Base-by-base conservation (phyloP, 108 stramenopile genomes). In the Skeletonema marinoi region DNA sequence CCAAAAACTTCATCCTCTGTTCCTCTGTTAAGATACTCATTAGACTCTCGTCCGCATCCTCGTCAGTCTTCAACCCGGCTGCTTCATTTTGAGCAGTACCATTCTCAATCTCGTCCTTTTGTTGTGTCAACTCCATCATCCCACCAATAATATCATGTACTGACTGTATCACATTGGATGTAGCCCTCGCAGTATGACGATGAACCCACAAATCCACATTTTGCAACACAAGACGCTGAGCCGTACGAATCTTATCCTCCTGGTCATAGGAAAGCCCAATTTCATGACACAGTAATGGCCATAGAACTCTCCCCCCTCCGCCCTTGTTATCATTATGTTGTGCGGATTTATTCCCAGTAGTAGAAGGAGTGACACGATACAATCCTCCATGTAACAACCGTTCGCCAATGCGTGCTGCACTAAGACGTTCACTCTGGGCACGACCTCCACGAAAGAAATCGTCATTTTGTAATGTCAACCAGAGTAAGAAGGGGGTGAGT, bases 221-320 rank as follows among this genome's bases (percentile, higher is more conserved):
- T 31, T 83, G 80, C 60, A 95, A 54, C 14, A 88, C 70, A 10
- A 77, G 71, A 56, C 89, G 71, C 68, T 97, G 95, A 56, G 83
- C 84, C 3, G 42, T 70, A 32, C 95, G 89, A 9, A 96, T 81
- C 63, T 86, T 85, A 70, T 96, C 98, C 72, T 98, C 97, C 70
- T 97, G 97, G 35, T 96, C 97, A 63, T 95, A 95, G 9, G 91
- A 92, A 8, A 98, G 74, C 30, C 89, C 86, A 66, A 97, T 84
- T 86, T 98, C 98, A 44, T 94, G 84, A 74, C 97, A 97, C 8
- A 98, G 63, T 30, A 96, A 74, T 8, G 96, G 94, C 98, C 98
- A 98, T 90, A 98, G 17, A 0, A 56, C 54, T 56, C 16, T 96
- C 14, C 87, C 39, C 3, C 39, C 11, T 2, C 39, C 39, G 12